These are phyloP conservation scores for Brachypodium distachyon DNA, from an alignment of 202 grass and related monocot genomes.

Conservation along the genomic window DNA sequence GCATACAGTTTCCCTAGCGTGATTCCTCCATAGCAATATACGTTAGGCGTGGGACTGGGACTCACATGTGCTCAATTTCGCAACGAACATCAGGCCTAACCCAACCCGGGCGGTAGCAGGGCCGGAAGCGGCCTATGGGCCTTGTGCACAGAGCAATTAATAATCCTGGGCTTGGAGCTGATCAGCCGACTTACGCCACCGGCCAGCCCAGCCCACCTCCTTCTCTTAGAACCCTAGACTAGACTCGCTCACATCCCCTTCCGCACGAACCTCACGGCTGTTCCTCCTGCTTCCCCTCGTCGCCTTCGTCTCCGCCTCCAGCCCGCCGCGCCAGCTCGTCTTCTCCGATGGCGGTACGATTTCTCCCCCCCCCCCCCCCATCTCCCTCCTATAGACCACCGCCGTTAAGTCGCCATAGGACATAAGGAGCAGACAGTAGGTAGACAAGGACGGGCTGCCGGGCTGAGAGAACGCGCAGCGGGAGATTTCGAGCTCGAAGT, in stretches of 20 bases:
- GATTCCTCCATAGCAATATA: too few relatives aligned
- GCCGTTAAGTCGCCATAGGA: too few relatives aligned
- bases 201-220: not conserved
- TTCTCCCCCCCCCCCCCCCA: not conserved
- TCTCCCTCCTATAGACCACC: not conserved
- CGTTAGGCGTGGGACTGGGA: too few relatives aligned
- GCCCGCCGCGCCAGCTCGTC: not conserved
- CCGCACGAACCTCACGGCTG: not conserved
- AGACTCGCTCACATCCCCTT: not conserved
- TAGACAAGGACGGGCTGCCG: too few relatives aligned
- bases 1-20: too few relatives aligned
- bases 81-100: too few relatives aligned
- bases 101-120: too few relatives aligned
- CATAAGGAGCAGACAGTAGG: too few relatives aligned
- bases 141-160: not conserved
- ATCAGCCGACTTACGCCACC: not conserved
- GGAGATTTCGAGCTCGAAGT: not conserved
- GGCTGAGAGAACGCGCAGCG: not conserved
- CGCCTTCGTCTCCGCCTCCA: not conserved
- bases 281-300: not conserved
- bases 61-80: too few relatives aligned
- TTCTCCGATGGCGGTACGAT: conserved; percentile 26
- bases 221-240: conserved; percentile 10
- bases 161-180: not conserved
- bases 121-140: too few relatives aligned